A percentile compares a stretch with the other conserved stretches of the same genome.
Evolutionary conservation across 139 green algal genomes (phyloP).

Genomic region (Tetradesmus obliquus): DNA sequence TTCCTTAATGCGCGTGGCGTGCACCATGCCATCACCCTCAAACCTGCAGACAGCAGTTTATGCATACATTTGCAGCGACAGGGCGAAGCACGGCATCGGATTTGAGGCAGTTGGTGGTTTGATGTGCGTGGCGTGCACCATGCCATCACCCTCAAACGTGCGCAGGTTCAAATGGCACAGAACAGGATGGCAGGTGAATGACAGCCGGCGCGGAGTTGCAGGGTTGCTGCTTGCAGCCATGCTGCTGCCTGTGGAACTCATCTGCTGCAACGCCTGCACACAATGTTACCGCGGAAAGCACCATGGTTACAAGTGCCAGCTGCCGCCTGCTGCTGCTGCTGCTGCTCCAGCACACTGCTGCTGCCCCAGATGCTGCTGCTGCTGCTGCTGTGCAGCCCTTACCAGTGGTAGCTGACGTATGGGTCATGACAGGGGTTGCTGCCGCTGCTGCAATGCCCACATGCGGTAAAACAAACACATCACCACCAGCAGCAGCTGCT

Average conservation of each 20-base stretch:
- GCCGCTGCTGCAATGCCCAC: not conserved
- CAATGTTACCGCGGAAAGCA: too few species aligned
- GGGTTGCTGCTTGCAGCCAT: too few species aligned
- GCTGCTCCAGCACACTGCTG: not conserved
- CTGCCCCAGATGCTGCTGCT: constrained; percentile 12
- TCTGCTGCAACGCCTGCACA: too few species aligned
- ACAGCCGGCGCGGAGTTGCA: too few species aligned
- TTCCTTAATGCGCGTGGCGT: constrained; percentile 68
- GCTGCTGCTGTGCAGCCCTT: not conserved
- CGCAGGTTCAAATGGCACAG: too few species aligned
- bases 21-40: constrained; percentile 87
- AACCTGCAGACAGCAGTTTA: constrained; percentile 47
- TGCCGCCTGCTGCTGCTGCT: not conserved
- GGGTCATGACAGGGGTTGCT: not conserved
- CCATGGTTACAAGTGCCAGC: too few species aligned
- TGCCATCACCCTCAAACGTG: constrained; percentile 83
- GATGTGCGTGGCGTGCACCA: constrained; percentile 79
- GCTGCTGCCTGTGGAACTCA: too few species aligned
- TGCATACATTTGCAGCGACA: not conserved
- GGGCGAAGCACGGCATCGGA: not conserved
- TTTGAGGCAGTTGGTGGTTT: not conserved
- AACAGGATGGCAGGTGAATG: too few species aligned
- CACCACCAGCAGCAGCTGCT: not conserved
- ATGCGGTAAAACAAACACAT: not conserved
- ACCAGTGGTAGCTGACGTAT: not conserved